Conservation (phyloP, 352 stramenopile genomes). For the Phytophthora pluvialis region DNA sequence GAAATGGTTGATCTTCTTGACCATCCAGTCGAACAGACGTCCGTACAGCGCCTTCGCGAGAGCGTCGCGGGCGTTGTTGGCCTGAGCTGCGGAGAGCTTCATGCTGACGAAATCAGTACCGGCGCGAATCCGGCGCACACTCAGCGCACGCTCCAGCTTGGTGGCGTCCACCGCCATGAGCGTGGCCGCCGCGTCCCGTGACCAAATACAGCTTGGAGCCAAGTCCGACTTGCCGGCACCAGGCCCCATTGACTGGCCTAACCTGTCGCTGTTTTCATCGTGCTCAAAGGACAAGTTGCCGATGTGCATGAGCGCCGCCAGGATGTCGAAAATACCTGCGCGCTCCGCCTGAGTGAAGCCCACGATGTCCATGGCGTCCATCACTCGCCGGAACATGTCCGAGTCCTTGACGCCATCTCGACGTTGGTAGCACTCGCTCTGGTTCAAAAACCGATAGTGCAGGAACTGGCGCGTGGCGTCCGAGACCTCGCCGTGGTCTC, state of each 20-base stretch:
- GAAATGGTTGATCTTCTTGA: constrained; percentile 87
- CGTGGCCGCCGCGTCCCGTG: constrained; percentile 66
- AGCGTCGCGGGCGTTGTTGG: constrained; percentile 83
- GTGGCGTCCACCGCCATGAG: constrained; percentile 77
- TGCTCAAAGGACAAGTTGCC: constrained; percentile 89
- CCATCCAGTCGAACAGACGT: constrained; percentile 92
- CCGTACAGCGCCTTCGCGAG: constrained; percentile 89
- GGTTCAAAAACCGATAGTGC: constrained; percentile 85
- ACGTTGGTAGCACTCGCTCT: constrained; percentile 86
- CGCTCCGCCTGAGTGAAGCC: constrained; percentile 82
- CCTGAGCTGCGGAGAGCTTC: constrained; percentile 82
- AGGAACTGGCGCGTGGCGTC: constrained; percentile 61
- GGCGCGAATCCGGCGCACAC: constrained; percentile 80
- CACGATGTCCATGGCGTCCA: constrained; percentile 83
- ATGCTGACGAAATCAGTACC: constrained; percentile 88
- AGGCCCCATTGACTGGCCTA: constrained; percentile 45
- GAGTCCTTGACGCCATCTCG: constrained; percentile 77
- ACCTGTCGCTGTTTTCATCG: constrained; percentile 66
- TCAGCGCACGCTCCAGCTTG: constrained; percentile 78
- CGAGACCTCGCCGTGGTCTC: constrained; percentile 52
- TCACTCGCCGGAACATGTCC: constrained; percentile 82
- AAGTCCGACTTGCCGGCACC: constrained; percentile 47
- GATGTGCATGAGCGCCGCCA: constrained; percentile 90
- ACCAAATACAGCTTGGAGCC: constrained; percentile 68
- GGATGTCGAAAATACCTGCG: constrained; percentile 79